Conservation (phyloP, 2,329 filamentous ascomycete species). For the Pestalotiopsis sp. region DNA sequence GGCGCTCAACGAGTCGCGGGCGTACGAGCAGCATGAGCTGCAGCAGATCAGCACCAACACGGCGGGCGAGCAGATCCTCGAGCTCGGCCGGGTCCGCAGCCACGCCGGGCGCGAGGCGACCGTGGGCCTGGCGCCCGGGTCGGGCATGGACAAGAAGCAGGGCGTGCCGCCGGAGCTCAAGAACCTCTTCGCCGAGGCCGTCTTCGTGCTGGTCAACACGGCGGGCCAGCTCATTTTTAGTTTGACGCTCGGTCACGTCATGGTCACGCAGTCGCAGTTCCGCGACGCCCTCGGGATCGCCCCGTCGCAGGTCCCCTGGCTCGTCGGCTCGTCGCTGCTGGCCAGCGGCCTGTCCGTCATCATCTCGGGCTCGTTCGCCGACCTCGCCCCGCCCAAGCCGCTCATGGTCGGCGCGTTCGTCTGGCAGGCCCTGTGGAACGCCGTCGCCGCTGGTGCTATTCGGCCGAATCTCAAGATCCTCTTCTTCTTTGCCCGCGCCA, state of each 20-base stretch:
- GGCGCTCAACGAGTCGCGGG: conserved; percentile 4
- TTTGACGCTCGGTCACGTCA: conserved; percentile 42
- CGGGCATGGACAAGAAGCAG: conserved; percentile 24
- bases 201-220: conserved; percentile 43
- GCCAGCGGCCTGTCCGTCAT: conserved; percentile 45
- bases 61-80: conserved; percentile 6
- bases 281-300: conserved; percentile 39
- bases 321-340: conserved; percentile 41
- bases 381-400: conserved; percentile 40
- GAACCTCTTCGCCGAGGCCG: conserved; percentile 40
- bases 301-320: conserved; percentile 42
- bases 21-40: not conserved
- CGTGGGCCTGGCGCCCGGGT: conserved; percentile 1
- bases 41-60: conserved; percentile 1
- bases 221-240: conserved; percentile 45
- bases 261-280: conserved; percentile 39
- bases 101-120: not conserved
- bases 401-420: conserved; percentile 44
- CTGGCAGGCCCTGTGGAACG: conserved; percentile 45
- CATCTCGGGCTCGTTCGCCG: conserved; percentile 35
- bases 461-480: conserved; percentile 34
- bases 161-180: conserved; percentile 40
- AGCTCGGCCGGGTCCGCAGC: conserved; percentile 4
- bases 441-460: conserved; percentile 33
- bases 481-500: conserved; percentile 38